These are phyloP conservation scores for Rhizopogon rudus DNA, from an alignment of 768 basidiomycete genomes.

Conservation along the genomic window DNA sequence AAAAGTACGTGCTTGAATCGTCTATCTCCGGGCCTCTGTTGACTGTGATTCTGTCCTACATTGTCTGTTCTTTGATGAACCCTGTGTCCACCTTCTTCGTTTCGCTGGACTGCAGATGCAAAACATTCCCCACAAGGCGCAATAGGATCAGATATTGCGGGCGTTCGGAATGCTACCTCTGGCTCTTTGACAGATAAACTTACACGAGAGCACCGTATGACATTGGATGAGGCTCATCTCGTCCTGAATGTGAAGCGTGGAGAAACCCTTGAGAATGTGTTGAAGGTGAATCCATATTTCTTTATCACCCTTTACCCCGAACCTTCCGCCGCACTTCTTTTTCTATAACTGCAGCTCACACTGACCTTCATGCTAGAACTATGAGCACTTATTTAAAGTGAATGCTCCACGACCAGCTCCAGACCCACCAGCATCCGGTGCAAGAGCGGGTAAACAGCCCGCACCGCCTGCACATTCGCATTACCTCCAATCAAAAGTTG, in stretches of 20 bases:
- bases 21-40: neutral
- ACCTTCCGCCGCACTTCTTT: neutral
- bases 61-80: neutral
- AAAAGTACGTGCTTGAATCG: slow-evolving; percentile 65
- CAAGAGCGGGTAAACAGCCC: slow-evolving; percentile 36
- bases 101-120: slow-evolving; percentile 55
- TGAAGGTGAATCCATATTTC: slow-evolving; percentile 51
- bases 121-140: slow-evolving; percentile 71
- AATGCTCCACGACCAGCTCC: slow-evolving; percentile 70
- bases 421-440: slow-evolving; percentile 34
- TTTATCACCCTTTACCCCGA: neutral
- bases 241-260: slow-evolving; percentile 85
- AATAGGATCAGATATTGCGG: slow-evolving; percentile 64
- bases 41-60: neutral
- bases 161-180: slow-evolving; percentile 69
- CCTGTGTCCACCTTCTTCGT: neutral
- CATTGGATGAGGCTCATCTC: slow-evolving; percentile 88
- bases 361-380: slow-evolving; percentile 52
- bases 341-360: neutral
- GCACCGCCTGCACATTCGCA: slow-evolving; percentile 61
- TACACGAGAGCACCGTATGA: slow-evolving; percentile 87
- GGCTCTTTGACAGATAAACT: slow-evolving; percentile 76
- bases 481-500: slow-evolving; percentile 97
- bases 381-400: slow-evolving; percentile 88
- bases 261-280: slow-evolving; percentile 59